These are phyloP conservation scores for Anthoceros angustus DNA, from an alignment of 225 moss, liverwort and hornwort species.

Conservation along the genomic window DNA sequence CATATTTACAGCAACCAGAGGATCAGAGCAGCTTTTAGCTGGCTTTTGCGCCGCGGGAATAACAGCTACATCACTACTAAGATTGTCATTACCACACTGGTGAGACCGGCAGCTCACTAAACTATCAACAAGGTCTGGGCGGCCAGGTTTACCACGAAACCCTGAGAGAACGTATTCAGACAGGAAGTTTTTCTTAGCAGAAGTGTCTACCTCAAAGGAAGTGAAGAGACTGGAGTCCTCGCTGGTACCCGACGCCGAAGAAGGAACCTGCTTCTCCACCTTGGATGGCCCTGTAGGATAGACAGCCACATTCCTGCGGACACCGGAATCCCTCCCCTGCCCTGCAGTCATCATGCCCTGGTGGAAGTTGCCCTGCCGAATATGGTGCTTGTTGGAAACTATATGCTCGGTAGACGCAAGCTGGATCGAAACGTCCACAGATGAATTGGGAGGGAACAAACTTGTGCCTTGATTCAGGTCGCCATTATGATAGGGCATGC, in stretches of 20 bases:
- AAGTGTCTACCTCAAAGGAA: background rate
- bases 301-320: background rate
- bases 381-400: background rate
- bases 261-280: background rate
- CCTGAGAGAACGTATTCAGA: background rate
- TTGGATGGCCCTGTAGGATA: background rate
- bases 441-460: background rate
- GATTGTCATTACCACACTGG: too few species aligned
- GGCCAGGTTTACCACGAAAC: background rate
- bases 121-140: background rate
- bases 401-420: background rate
- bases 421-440: background rate
- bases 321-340: background rate
- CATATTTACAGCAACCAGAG: too few species aligned
- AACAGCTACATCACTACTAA: too few species aligned
- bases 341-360: background rate
- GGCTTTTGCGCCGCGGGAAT: too few species aligned
- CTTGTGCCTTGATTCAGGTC: too few species aligned
- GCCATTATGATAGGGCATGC: too few species aligned
- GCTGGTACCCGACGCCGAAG: background rate
- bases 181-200: background rate
- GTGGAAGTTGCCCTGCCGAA: background rate
- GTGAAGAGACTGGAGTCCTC: constrained; percentile 2
- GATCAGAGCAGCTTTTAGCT: too few species aligned
- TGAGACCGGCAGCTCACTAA: background rate